These are phyloP conservation scores for Capronia coronata DNA, from an alignment of 2,329 filamentous ascomycete genomes.

Conservation along the genomic window DNA sequence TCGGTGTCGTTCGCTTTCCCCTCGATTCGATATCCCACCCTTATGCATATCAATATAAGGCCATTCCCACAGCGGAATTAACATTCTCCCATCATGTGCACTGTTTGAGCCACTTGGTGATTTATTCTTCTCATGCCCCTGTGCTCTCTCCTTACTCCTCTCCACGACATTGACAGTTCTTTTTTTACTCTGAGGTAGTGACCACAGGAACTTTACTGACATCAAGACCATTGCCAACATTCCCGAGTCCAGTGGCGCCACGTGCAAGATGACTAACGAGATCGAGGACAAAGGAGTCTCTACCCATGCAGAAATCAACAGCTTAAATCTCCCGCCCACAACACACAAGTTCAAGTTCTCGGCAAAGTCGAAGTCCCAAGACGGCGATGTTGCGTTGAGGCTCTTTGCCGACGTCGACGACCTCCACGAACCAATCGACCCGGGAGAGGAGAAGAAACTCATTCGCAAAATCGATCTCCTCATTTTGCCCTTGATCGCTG, in stretches of 20 bases:
- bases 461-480: constrained; percentile 54
- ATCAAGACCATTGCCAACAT: too few species aligned
- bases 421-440: constrained; percentile 42
- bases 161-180: neutral
- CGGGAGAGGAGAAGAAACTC: constrained; percentile 42
- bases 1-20: constrained; percentile 10
- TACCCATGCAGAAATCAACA: constrained; percentile 18
- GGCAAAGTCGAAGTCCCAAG: constrained; percentile 25
- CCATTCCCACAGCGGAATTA: neutral
- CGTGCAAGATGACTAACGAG: constrained; percentile 12
- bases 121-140: neutral
- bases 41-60: neutral
- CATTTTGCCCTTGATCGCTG: constrained; percentile 52
- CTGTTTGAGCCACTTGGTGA: neutral
- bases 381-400: constrained; percentile 47
- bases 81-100: neutral
- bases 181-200: too few species aligned
- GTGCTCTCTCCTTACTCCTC: neutral
- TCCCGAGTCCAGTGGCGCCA: too few species aligned
- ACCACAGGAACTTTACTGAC: too few species aligned
- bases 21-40: neutral
- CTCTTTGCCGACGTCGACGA: constrained; percentile 47
- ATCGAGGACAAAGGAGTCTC: constrained; percentile 17
- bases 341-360: constrained; percentile 24
- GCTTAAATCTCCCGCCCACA: constrained; percentile 12